Conservation (phyloP, 2,329 filamentous ascomycete species). For the Neoscytalidium dimidiatum region DNA sequence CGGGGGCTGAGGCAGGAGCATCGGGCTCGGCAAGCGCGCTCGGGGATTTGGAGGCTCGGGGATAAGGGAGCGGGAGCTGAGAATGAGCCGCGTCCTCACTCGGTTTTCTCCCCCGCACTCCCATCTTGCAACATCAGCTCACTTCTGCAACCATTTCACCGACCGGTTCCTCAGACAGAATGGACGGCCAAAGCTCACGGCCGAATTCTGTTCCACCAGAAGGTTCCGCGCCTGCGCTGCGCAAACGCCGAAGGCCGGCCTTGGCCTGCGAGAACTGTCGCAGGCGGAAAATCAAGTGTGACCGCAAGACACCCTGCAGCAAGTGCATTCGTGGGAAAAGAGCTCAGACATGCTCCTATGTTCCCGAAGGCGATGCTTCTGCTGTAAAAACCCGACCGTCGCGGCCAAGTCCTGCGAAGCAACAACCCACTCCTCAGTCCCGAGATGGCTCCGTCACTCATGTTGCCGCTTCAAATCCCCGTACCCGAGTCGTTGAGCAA, state of each 20-base stretch:
- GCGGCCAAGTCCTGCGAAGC: not conserved
- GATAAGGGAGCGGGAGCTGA: not conserved
- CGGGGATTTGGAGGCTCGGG: not conserved
- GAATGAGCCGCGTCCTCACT: not conserved
- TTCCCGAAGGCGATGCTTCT: not conserved
- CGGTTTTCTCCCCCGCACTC: not conserved
- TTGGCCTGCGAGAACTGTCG: conserved; percentile 31
- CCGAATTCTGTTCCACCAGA: not conserved
- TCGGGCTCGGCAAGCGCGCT: not conserved
- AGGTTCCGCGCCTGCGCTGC: not conserved
- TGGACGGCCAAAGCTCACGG: not conserved
- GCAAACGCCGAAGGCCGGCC: conserved; percentile 28
- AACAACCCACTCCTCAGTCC: not conserved
- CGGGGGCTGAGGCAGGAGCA: not conserved
- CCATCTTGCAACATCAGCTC: not conserved
- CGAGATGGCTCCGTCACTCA: not conserved
- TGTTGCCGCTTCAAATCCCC: not conserved
- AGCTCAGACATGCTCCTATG: conserved; percentile 22
- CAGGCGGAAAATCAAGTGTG: conserved; percentile 31
- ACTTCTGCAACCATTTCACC: not conserved
- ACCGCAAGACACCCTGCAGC: conserved; percentile 28
- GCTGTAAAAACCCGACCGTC: too few relatives aligned
- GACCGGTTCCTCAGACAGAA: not conserved
- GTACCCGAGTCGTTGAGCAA: not conserved
- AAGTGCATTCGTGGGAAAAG: conserved; percentile 25